Conservation (phyloP, 352 stramenopile species). For the Poterioochromonas sp. region DNA sequence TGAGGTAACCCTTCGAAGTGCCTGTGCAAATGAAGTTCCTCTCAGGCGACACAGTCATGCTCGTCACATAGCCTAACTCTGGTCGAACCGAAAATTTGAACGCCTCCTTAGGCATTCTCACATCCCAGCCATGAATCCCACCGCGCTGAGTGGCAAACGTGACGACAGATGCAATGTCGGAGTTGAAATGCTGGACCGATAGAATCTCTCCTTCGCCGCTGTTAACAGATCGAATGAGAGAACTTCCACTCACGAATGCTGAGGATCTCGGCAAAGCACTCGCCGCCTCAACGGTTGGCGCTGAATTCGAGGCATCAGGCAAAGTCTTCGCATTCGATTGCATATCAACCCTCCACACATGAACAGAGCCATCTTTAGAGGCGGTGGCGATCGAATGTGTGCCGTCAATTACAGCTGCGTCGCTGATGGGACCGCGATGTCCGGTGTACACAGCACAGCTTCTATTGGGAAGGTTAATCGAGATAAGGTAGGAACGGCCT, state of each 20-base stretch:
- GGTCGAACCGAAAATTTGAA: conserved; percentile 73
- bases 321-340: conserved; percentile 43
- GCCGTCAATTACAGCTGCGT: conserved; percentile 89
- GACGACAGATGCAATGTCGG: conserved; percentile 78
- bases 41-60: conserved; percentile 82
- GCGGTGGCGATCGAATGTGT: conserved; percentile 84
- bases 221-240: background rate
- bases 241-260: background rate
- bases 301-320: background rate
- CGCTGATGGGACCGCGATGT: conserved; percentile 74
- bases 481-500: too few species aligned
- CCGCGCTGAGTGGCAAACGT: conserved; percentile 81
- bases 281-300: background rate
- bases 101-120: conserved; percentile 74
- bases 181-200: conserved; percentile 89
- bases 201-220: conserved; percentile 79
- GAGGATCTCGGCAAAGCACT: conserved; percentile 33
- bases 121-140: conserved; percentile 69
- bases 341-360: conserved; percentile 91
- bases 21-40: conserved; percentile 85
- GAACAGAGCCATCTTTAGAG: conserved; percentile 71
- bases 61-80: conserved; percentile 88
- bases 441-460: conserved; percentile 73
- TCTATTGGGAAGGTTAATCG: background rate
- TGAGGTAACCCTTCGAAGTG: conserved; percentile 84